phyloP scores from a whole-genome alignment of 768 basidiomycete species.

The Xanthoconium stramineum region DNA sequence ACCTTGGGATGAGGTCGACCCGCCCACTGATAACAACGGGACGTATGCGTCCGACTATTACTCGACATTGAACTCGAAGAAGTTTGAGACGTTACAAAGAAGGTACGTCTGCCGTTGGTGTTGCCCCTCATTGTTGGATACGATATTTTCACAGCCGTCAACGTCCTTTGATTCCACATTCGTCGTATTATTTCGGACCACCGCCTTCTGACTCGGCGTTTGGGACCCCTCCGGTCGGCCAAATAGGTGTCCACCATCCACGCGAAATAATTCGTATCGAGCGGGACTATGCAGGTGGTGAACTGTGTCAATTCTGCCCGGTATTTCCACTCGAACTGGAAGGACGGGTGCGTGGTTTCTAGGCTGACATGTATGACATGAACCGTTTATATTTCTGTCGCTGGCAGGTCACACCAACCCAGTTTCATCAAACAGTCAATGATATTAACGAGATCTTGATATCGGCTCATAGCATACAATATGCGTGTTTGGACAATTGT shows the following conservation, averaged over 20 bases:
- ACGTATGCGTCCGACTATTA: slow-evolving; percentile 35
- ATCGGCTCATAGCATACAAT: slow-evolving; percentile 75
- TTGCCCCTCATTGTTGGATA: neutral
- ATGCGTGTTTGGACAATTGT: slow-evolving; percentile 74
- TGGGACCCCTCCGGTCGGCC: slow-evolving; percentile 76
- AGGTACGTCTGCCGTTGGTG: slow-evolving; percentile 33
- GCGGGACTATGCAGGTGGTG: slow-evolving; percentile 88
- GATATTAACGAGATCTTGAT: slow-evolving; percentile 86
- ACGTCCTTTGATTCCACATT: slow-evolving; percentile 64
- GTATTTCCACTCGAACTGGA: slow-evolving; percentile 91
- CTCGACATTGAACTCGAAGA: slow-evolving; percentile 41
- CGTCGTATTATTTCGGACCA: slow-evolving; percentile 82
- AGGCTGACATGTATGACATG: neutral
- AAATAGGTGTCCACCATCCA: slow-evolving; percentile 86
- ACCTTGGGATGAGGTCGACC: slow-evolving; percentile 62
- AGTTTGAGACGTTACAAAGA: slow-evolving; percentile 43
- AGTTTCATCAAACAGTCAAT: slow-evolving; percentile 88
- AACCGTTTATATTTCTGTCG: neutral
- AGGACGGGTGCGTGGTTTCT: slow-evolving; percentile 64
- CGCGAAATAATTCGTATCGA: slow-evolving; percentile 91
- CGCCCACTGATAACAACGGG: slow-evolving; percentile 42
- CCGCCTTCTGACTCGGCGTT: slow-evolving; percentile 75
- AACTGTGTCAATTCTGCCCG: slow-evolving; percentile 85
- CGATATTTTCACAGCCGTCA: slow-evolving; percentile 23
- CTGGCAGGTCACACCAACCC: slow-evolving; percentile 79